Percentiles rank a stretch among this genome's conserved stretches.
phyloP scores from a whole-genome alignment of 192 early-diverging fungal species.

The Nowakowskiella sp. region DNA sequence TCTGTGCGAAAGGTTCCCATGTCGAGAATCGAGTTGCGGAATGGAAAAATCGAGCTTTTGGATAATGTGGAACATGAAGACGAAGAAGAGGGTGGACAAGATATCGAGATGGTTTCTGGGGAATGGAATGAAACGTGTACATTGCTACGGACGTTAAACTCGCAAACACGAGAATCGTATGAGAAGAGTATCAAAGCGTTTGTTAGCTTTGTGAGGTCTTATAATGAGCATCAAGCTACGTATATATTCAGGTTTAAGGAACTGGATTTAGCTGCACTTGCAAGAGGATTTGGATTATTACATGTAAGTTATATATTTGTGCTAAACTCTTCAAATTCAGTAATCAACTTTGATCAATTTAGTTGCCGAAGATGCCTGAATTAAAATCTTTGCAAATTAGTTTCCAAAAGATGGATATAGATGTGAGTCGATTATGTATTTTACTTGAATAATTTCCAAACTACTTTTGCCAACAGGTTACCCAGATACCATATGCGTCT shows the following conservation, averaged over 20 bases:
- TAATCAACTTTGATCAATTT: background rate
- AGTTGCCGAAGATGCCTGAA: constrained; percentile 93
- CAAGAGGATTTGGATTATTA: constrained; percentile 71
- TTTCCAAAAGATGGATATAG: constrained; percentile 39
- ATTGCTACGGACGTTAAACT: too few species aligned
- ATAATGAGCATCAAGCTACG: constrained; percentile 86
- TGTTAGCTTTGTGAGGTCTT: constrained; percentile 83
- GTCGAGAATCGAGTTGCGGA: constrained; percentile 8
- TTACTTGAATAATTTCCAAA: constrained; percentile 9
- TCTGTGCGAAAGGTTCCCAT: constrained; percentile 85
- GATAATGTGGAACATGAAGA: constrained; percentile 55
- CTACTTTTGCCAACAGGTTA: constrained; percentile 8
- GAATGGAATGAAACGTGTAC: too few species aligned
- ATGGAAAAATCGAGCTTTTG: constrained; percentile 43
- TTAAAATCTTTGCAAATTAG: too few species aligned
- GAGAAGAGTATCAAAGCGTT: constrained; percentile 75
- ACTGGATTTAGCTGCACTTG: constrained; percentile 69
- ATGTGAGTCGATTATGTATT: constrained; percentile 33
- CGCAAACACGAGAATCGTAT: too few species aligned
- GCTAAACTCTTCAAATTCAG: constrained; percentile 3
- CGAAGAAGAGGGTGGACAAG: constrained; percentile 66
- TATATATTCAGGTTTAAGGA: constrained; percentile 87
- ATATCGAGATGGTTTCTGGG: background rate
- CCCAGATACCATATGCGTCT: constrained; percentile 9
- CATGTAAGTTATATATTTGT: constrained; percentile 15